Base-by-base conservation (phyloP, 1,139 yeast species). In the Kurtzmaniella natalensis region DNA sequence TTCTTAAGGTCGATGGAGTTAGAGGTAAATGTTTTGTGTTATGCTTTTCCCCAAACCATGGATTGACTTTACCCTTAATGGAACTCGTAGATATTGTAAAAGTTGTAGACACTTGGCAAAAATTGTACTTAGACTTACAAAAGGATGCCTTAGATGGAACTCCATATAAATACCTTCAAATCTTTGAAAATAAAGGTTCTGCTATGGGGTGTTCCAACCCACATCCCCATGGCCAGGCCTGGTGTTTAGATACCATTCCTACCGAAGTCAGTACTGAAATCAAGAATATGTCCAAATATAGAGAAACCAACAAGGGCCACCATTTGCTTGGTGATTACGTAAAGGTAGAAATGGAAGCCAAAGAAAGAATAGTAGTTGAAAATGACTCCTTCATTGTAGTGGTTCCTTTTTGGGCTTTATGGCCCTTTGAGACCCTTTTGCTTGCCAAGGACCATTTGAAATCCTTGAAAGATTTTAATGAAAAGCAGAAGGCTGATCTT, bases 131-230 rank as follows among this genome's bases (percentile, higher is more conserved):
- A 21, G 65, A 62, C 26, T 50, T 70, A 31, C 40, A 42, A 11
- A 70, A 69, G 36, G 66, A 76, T 1, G 36, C 44, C 7, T 52
- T 50, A 4, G 65, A 64, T 21, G 53, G 55, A 4, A 72, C 72
- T 19, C 76, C 81, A 18, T 73, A 55, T 51, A 69, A 67, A 42
- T 81, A 82, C 56, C 61, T 82, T 41, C 89, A 81, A 58, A 79
- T 82, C 30, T 82, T 82, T 51, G 92, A 82, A 51, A 82, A 82
- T 55, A 82, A 81, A 58, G 92, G 92, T 19, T 66, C 77, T 33
- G 84, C 85, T 6, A 82, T 82, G 92, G 89, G 92, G 25, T 82
- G 89, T 50, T 80, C 88, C 2, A 82, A 82, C 50, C 84, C 88
- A 3, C 92, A 82, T 53, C 89, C 89, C 10, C 92, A 82, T 48